Percentiles rank a stretch among this genome's conserved stretches.
Conservation (phyloP, 306 rosid species). For the Coriaria nepalensis region DNA sequence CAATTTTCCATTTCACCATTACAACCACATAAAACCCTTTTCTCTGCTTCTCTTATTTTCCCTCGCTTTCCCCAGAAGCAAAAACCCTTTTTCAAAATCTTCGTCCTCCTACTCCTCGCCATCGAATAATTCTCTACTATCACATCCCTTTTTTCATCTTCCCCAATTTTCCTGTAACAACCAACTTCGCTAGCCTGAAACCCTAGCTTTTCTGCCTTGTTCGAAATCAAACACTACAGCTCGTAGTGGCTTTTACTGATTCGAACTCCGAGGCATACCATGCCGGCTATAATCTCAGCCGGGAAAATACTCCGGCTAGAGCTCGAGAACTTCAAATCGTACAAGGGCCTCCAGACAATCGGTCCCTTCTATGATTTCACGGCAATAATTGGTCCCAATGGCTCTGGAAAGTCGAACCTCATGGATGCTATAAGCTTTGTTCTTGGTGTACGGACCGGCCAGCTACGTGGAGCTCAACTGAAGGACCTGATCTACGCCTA, state of each 20-base stretch:
- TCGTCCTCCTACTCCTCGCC: too few species aligned
- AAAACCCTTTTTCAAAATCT: too few species aligned
- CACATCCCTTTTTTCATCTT: too few species aligned
- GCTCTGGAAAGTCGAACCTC: constrained; percentile 93
- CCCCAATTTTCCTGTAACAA: too few species aligned
- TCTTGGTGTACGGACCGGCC: constrained; percentile 87
- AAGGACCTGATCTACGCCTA: constrained; percentile 87
- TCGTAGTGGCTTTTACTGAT: constrained; percentile 12
- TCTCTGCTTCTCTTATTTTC: too few species aligned
- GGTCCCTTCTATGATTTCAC: constrained; percentile 96
- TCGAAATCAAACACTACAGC: background rate
- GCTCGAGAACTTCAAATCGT: constrained; percentile 92
- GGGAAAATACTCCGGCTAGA: constrained; percentile 82
- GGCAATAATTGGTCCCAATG: constrained; percentile 91
- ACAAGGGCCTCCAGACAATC: constrained; percentile 70
- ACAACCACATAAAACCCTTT: too few species aligned
- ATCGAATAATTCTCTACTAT: too few species aligned
- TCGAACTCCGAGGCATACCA: constrained; percentile 13
- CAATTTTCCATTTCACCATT: too few species aligned
- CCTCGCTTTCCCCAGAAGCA: too few species aligned
- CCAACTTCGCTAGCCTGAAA: background rate
- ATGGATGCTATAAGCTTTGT: constrained; percentile 99
- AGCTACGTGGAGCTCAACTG: constrained; percentile 92
- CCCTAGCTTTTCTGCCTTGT: constrained; percentile 6
- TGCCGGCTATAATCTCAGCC: constrained; percentile 75